A percentile compares a stretch with the other conserved stretches of the same genome.
Evolutionary conservation across 352 stramenopile genomes (phyloP).

Genomic region (Halophytophthora batemanensis): DNA sequence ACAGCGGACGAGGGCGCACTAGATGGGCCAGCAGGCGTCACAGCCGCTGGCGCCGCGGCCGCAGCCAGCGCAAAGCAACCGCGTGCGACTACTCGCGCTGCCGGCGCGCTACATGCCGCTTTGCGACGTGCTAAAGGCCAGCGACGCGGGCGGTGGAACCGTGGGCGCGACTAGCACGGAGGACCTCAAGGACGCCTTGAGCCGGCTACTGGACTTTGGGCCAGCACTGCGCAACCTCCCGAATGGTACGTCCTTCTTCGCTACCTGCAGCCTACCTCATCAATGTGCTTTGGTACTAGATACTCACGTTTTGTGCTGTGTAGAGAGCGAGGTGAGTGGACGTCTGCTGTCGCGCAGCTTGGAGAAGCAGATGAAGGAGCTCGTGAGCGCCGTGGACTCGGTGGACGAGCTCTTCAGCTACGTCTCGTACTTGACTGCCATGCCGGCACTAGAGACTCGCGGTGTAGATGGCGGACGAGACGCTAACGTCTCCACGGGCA

Average conservation of each 20-base stretch:
- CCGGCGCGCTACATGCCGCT: slow-evolving; percentile 54
- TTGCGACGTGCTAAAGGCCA: slow-evolving; percentile 53
- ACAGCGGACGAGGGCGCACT: neutral
- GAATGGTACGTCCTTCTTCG: slow-evolving; percentile 42
- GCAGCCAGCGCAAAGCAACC: slow-evolving; percentile 8
- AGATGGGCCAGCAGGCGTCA: slow-evolving; percentile 67
- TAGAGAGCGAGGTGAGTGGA: slow-evolving; percentile 40
- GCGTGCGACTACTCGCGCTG: slow-evolving; percentile 22
- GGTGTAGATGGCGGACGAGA: slow-evolving; percentile 8
- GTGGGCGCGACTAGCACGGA: slow-evolving; percentile 29
- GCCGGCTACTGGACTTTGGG: slow-evolving; percentile 76
- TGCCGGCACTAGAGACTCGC: slow-evolving; percentile 17
- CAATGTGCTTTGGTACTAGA: too few relatives aligned
- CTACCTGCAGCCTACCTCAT: too few relatives aligned
- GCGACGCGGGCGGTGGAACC: slow-evolving; percentile 31
- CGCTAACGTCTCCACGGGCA: slow-evolving; percentile 6
- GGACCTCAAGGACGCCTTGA: slow-evolving; percentile 59
- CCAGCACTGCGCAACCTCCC: slow-evolving; percentile 44
- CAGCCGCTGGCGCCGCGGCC: slow-evolving; percentile 12
- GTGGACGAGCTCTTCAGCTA: slow-evolving; percentile 80
- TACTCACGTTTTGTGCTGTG: neutral
- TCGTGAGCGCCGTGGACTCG: slow-evolving; percentile 74
- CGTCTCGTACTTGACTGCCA: slow-evolving; percentile 59
- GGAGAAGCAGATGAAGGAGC: slow-evolving; percentile 68
- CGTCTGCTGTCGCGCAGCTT: slow-evolving; percentile 21